Evolutionary conservation across 768 basidiomycete species (phyloP), one percentile per base, ranked within the genome.

Genomic region (Albatrellus ellisii): DNA sequence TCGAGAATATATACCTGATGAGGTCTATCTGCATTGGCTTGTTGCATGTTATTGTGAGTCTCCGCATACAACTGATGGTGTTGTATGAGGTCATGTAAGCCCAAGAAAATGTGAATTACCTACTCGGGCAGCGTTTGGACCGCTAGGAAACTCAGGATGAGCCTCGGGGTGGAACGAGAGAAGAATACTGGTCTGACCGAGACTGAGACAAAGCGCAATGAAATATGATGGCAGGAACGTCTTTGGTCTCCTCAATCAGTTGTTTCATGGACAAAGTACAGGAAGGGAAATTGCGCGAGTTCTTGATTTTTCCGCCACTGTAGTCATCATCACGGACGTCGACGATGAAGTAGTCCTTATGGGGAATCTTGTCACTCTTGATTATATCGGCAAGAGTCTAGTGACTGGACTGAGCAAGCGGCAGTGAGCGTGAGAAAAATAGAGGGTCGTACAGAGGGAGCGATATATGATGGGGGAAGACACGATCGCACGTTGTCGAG

Each of bases 261-360:
- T 62, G 56, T 52, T 79, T 68, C 24, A 87, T 74, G 17, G 60
- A 67, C 39, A 56, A 60, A 37, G 65, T 66, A 22, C 56, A 46
- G 6, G 82, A 82, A 1, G 87, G 87, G 26, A 67, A 54, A 53
- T 83, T 74, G 44, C 72, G 53, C 31, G 73, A 67, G 46, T 72
- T 68, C 49, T 69, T 75, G 57, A 90, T 85, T 56, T 89, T 80
- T 27, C 87, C 87, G 49, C 87, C 87, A 9, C 55, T 63, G 59
- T 68, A 83, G 49, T 90, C 87, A 43, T 78, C 73, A 56, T 87
- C 86, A n/a, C 87, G 77, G 25, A 90, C 87, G 56, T 90, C 87
- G 29, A 90, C 71, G 33, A 90, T 69, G 24, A 79, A 57, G 55
- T 77, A 89, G 55, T 88, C 83, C 55, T 74, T 72, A 52, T 64